Base-by-base conservation (phyloP, 495 filamentous ascomycete genomes). In the Acidiella bohemica region DNA sequence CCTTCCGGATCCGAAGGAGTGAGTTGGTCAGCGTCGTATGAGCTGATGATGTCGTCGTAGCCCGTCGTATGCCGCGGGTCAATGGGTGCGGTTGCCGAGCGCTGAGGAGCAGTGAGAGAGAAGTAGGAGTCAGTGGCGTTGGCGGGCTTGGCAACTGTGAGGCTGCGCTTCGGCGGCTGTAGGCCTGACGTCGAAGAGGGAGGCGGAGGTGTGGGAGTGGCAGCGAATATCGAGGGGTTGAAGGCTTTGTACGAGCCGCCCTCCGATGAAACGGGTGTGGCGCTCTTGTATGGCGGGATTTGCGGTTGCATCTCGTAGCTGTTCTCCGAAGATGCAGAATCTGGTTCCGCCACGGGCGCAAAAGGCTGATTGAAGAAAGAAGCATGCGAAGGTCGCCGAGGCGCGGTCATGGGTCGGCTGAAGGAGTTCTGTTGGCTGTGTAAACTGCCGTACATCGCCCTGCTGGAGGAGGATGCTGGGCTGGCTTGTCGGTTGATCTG, bases 221-320 rank as follows among this genome's bases (percentile, higher is more conserved):
- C 37, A 12, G 24, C 23, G 32, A 20, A 20, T n/a, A 34, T 4
- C 11, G 26, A 13, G 11, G 53, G 51, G 16, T 46, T 53, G 51
- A 53, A 54, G 17, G 49, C 45, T 9, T 43, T 39, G 40, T 53
- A 56, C 19, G 45, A 32, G 12, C 32, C 41, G n/a, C n/a, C n/a
- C n/a, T n/a, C n/a, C n/a, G n/a, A n/a, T n/a, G n/a, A n/a, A n/a
- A n/a, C n/a, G n/a, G n/a, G n/a, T n/a, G n/a, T n/a, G n/a, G n/a
- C n/a, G n/a, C n/a, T n/a, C n/a, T n/a, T n/a, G n/a, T n/a, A n/a
- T n/a, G n/a, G n/a, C n/a, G n/a, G n/a, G n/a, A n/a, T n/a, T n/a
- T n/a, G n/a, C n/a, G n/a, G n/a, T n/a, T n/a, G n/a, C 46, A 53
- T 46, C 22, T 53, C 50, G 42, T 53, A 53, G 37, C 36, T 42